Evolutionary conservation across 2,329 filamentous ascomycete species (phyloP).

Genomic region (Chaetomium sp.): DNA sequence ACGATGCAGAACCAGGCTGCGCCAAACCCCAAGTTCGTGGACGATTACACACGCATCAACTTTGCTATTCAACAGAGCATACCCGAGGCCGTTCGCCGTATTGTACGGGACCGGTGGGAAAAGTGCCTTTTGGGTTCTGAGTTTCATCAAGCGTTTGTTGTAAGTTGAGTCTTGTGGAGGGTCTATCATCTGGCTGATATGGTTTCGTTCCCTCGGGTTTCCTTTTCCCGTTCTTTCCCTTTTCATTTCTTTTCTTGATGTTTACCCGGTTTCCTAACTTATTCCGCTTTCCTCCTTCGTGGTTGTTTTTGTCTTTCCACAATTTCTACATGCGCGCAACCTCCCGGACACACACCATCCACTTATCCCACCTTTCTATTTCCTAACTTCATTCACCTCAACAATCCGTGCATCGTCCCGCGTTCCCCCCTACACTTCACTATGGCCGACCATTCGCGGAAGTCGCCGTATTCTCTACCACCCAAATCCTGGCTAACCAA

Average conservation of each 20-base stretch:
- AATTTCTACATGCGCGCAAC: background rate
- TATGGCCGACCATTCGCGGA: background rate
- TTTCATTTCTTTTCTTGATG: too few relatives aligned
- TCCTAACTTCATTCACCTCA: background rate
- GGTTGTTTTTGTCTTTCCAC: too few relatives aligned
- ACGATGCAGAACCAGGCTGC: conserved; percentile 23
- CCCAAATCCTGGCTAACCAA: conserved; percentile 21
- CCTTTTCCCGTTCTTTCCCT: background rate
- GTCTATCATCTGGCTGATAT: too few relatives aligned
- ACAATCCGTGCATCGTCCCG: background rate
- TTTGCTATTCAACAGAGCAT: conserved; percentile 36
- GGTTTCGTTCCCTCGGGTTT: background rate
- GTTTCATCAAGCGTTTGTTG: conserved; percentile 47
- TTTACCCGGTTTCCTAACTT: too few relatives aligned
- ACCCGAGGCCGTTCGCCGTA: conserved; percentile 41
- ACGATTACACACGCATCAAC: conserved; percentile 35
- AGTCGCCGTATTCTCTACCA: background rate
- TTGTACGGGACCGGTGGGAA: conserved; percentile 45
- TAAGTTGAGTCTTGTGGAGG: conserved; percentile 30
- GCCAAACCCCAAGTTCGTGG: conserved; percentile 31
- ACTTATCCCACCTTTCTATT: too few relatives aligned
- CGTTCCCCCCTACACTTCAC: background rate
- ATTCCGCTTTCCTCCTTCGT: too few relatives aligned
- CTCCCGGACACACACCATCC: too few relatives aligned
- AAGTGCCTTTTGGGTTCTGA: conserved; percentile 45